A percentile compares a stretch with the other conserved stretches of the same genome.
These are phyloP conservation scores for Hypholoma fasciculare DNA, from an alignment of 768 basidiomycete genomes.

Conservation along the genomic window DNA sequence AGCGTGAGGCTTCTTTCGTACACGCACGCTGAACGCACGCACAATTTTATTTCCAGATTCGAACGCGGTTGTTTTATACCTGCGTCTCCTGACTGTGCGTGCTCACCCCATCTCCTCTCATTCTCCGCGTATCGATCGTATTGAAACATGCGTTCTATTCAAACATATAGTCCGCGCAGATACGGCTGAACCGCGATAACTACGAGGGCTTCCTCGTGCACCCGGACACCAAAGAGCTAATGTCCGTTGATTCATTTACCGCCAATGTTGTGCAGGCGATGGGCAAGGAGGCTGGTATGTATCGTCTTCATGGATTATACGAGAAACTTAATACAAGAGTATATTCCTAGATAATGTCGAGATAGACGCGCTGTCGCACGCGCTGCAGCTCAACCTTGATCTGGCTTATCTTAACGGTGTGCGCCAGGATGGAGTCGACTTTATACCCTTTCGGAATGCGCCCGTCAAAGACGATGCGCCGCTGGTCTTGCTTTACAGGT, in stretches of 20 bases:
- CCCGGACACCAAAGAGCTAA: slow-evolving; percentile 63
- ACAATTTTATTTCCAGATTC: slow-evolving; percentile 40
- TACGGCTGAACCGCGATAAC: slow-evolving; percentile 59
- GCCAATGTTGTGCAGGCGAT: slow-evolving; percentile 73
- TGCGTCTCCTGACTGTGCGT: slow-evolving; percentile 72
- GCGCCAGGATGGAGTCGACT: slow-evolving; percentile 54
- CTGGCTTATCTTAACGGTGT: slow-evolving; percentile 84
- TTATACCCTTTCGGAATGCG: slow-evolving; percentile 62
- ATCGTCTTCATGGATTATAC: too few relatives aligned
- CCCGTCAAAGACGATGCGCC: neutral
- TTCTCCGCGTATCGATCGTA: neutral
- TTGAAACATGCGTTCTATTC: neutral
- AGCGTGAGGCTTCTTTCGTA: neutral
- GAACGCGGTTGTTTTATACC: slow-evolving; percentile 75
- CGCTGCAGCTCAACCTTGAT: slow-evolving; percentile 63
- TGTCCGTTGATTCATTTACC: slow-evolving; percentile 69
- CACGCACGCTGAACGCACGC: neutral
- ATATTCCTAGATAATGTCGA: slow-evolving; percentile 71
- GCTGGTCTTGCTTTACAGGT: neutral
- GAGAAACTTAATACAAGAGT: too few relatives aligned
- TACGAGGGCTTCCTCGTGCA: slow-evolving; percentile 77
- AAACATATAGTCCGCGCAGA: slow-evolving; percentile 61
- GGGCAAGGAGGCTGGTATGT: slow-evolving; percentile 74
- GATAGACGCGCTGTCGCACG: slow-evolving; percentile 73
- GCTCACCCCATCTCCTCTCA: neutral